Evolutionary conservation across 331 rosid species (phyloP).

Genomic region (Cucumis variabilis): DNA sequence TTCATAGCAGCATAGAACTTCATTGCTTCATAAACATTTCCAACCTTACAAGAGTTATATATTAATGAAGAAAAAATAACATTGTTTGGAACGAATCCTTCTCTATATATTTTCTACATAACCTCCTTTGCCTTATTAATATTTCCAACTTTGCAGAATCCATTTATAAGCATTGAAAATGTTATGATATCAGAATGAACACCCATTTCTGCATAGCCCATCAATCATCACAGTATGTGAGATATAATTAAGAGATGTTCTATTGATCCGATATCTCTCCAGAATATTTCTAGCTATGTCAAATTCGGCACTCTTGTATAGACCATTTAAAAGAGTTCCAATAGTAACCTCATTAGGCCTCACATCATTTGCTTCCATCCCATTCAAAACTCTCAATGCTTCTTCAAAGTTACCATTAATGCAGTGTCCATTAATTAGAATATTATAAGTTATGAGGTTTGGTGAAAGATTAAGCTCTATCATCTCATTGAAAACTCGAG

Average conservation of each 20-base stretch:
- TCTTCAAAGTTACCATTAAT: constrained; percentile 48
- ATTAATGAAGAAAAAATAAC: constrained; percentile 69
- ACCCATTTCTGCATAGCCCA: constrained; percentile 73
- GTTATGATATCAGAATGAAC: constrained; percentile 62
- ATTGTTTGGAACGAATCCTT: constrained; percentile 56
- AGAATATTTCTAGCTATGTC: constrained; percentile 52
- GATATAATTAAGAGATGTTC: constrained; percentile 47
- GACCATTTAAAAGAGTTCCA: constrained; percentile 63
- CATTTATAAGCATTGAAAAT: constrained; percentile 76
- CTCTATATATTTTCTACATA: constrained; percentile 65
- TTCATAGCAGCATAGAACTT: constrained; percentile 68
- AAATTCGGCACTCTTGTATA: constrained; percentile 65
- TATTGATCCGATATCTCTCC: constrained; percentile 57
- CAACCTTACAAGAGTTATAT: constrained; percentile 69
- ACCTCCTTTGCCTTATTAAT: constrained; percentile 65
- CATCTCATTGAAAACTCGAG: constrained; percentile 74
- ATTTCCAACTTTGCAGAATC: constrained; percentile 65
- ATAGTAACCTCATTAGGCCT: constrained; percentile 71
- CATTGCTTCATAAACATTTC: constrained; percentile 61
- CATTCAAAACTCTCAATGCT: constrained; percentile 64
- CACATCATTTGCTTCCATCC: constrained; percentile 60
- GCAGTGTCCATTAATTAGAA: constrained; percentile 66
- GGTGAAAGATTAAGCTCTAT: constrained; percentile 50
- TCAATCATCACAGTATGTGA: constrained; percentile 62
- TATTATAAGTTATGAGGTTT: constrained; percentile 62